phyloP scores from a whole-genome alignment of 1,284 basidiomycete species.

The Taiwanofungus camphoratus region DNA sequence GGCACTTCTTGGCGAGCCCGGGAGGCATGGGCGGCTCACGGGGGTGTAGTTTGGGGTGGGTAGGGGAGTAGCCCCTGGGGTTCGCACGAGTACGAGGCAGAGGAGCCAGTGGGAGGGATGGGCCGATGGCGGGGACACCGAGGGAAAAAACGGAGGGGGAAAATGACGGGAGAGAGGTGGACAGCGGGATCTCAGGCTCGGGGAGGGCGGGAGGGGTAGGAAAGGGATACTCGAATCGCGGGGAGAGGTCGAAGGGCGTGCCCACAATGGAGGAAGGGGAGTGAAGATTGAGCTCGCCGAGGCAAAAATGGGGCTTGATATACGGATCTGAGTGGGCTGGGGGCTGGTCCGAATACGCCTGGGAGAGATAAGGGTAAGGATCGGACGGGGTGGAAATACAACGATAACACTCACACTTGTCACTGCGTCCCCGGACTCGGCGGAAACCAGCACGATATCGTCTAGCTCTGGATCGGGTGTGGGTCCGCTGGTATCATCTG shows the following conservation, averaged over 20 bases:
- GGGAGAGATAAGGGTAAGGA: neutral
- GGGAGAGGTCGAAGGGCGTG: constrained; percentile 29
- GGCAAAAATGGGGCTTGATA: constrained; percentile 22
- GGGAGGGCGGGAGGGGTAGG: constrained; percentile 10
- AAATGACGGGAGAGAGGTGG: constrained; percentile 11
- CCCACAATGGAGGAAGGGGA: constrained; percentile 30
- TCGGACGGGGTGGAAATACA: neutral
- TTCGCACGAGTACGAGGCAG: constrained; percentile 6
- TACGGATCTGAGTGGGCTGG: constrained; percentile 7
- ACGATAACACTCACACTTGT: constrained; percentile 11
- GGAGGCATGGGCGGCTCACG: constrained; percentile 28
- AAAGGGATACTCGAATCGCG: constrained; percentile 33
- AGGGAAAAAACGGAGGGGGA: constrained; percentile 3
- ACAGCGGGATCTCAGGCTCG: constrained; percentile 4
- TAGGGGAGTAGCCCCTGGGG: constrained; percentile 19
- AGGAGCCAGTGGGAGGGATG: neutral
- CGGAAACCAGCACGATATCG: constrained; percentile 17
- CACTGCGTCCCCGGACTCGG: constrained; percentile 17
- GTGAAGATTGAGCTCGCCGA: constrained; percentile 24
- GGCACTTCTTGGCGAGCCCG: constrained; percentile 23
- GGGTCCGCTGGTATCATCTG: constrained; percentile 12
- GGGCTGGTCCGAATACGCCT: neutral
- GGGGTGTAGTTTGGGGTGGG: constrained; percentile 20
- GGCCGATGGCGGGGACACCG: constrained; percentile 1
- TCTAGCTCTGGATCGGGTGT: constrained; percentile 25